These are phyloP conservation scores for Penicillium sp. DNA, from an alignment of 2,329 filamentous ascomycete genomes.

Conservation along the genomic window DNA sequence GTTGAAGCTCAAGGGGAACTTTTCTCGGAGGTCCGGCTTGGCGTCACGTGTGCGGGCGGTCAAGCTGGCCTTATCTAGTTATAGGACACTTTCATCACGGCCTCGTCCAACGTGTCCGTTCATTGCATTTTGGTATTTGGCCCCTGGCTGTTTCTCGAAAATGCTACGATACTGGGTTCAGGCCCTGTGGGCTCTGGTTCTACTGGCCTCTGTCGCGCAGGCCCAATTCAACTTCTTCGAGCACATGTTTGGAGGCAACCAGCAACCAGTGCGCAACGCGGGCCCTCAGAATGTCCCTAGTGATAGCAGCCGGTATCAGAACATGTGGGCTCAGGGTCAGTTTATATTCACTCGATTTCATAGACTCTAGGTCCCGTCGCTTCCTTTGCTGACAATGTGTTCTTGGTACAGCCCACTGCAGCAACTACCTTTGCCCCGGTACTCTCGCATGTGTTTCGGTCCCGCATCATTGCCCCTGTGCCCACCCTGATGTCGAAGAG, in stretches of 20 bases:
- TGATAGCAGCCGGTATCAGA: conserved; percentile 73
- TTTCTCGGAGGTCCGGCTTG: conserved; percentile 25
- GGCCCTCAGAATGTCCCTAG: conserved; percentile 71
- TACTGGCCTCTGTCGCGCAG: conserved; percentile 54
- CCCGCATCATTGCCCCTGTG: conserved; percentile 93
- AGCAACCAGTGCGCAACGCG: conserved; percentile 51
- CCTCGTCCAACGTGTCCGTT: no score
- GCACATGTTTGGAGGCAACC: conserved; percentile 77
- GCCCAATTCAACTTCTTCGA: conserved; percentile 98
- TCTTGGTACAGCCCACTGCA: conserved; percentile 74
- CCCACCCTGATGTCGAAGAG: conserved; percentile 69
- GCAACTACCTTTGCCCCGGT: conserved; percentile 89
- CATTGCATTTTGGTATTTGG: no score
- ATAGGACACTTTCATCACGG: no score
- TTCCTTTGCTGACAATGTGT: no score
- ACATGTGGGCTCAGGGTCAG: conserved; percentile 62
- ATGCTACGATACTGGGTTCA: conserved; percentile 28
- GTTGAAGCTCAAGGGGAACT: conserved; percentile 23
- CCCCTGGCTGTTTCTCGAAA: not conserved
- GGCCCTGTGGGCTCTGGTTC: conserved; percentile 45
- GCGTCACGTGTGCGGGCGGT: conserved; percentile 25
- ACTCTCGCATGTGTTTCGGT: conserved; percentile 94
- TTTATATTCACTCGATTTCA: not conserved
- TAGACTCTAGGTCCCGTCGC: no score
- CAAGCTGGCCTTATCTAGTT: no score